phyloP scores from a whole-genome alignment of 2,329 filamentous ascomycete genomes.

The Metarhizium album region DNA sequence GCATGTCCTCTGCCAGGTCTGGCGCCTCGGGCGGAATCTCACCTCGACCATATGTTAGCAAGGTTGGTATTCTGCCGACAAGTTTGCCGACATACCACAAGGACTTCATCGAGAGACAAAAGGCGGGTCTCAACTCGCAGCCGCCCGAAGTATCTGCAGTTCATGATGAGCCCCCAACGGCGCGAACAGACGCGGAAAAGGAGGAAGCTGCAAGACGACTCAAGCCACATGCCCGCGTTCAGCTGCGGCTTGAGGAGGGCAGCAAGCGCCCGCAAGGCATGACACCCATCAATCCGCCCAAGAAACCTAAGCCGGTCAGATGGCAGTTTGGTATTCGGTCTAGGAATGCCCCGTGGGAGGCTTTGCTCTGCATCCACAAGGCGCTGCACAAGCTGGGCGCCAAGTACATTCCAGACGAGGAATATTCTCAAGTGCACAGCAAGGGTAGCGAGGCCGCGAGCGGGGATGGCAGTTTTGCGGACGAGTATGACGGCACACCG shows the following conservation, averaged over 20 bases:
- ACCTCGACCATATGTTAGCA: constrained; percentile 57
- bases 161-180: constrained; percentile 36
- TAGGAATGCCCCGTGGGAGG: constrained; percentile 87
- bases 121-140: constrained; percentile 37
- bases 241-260: constrained; percentile 56
- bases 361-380: constrained; percentile 90
- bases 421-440: constrained; percentile 38
- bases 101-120: constrained; percentile 71
- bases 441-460: constrained; percentile 25
- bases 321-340: constrained; percentile 98
- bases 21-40: constrained; percentile 37
- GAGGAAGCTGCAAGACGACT: constrained; percentile 71
- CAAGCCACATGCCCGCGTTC: constrained; percentile 71
- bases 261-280: constrained; percentile 49
- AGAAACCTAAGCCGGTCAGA: constrained; percentile 70
- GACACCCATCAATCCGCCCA: constrained; percentile 51
- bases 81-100: constrained; percentile 85
- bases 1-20: constrained; percentile 44
- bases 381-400: constrained; percentile 80
- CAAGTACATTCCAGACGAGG: constrained; percentile 66
- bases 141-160: constrained; percentile 31
- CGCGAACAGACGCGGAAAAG: constrained; percentile 61
- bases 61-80: constrained; percentile 83
- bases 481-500: constrained; percentile 25
- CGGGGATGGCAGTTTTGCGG: constrained; percentile 30